These are phyloP conservation scores for Ascoidea rubescens DNA, from an alignment of 805 yeast genomes.

Conservation along the genomic window DNA sequence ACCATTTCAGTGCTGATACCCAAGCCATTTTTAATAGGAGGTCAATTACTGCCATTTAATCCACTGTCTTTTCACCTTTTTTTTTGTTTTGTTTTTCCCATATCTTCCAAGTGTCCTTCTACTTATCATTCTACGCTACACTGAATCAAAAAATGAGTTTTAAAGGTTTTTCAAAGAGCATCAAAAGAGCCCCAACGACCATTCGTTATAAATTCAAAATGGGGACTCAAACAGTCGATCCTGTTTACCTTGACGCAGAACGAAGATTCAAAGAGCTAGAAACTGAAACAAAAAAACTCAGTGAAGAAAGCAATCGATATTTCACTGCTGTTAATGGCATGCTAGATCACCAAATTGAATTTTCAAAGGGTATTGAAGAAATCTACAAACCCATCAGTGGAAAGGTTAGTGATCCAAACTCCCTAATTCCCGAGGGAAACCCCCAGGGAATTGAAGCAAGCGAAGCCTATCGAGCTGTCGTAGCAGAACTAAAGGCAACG, in stretches of 20 bases:
- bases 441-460: constrained; percentile 95
- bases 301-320: constrained; percentile 83
- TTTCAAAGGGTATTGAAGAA: constrained; percentile 91
- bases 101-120: too few relatives aligned
- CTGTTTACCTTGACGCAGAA: constrained; percentile 92
- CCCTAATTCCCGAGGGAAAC: constrained; percentile 79
- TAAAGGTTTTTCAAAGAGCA: constrained; percentile 73
- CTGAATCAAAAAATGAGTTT: constrained; percentile 64
- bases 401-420: constrained; percentile 80
- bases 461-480: constrained; percentile 81
- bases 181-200: constrained; percentile 81
- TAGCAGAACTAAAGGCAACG: constrained; percentile 70
- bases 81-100: too few relatives aligned
- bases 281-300: constrained; percentile 73
- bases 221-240: constrained; percentile 67
- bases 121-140: too few relatives aligned
- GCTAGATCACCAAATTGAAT: constrained; percentile 87
- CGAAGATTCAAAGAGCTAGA: constrained; percentile 91
- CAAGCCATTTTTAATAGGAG: too few relatives aligned
- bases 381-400: constrained; percentile 95
- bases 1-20: too few relatives aligned
- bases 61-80: too few relatives aligned
- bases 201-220: constrained; percentile 84
- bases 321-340: constrained; percentile 86
- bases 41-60: too few relatives aligned